Base-by-base conservation (phyloP, 2,329 filamentous ascomycete genomes). In the Oidium heveae region DNA sequence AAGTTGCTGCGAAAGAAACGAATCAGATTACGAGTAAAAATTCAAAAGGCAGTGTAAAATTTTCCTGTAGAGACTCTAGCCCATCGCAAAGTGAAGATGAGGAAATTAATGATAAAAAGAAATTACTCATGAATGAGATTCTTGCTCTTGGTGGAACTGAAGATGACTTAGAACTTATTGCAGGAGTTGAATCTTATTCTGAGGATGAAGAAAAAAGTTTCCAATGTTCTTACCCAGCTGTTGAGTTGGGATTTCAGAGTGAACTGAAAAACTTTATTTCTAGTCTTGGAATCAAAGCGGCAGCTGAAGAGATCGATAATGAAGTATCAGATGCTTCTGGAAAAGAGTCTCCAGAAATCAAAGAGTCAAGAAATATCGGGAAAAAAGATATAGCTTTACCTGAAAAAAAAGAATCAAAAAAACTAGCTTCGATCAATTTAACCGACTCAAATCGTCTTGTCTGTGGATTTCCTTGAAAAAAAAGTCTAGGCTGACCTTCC, bases 61-160 rank as follows among this genome's bases (percentile, higher is more conserved):
- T 13, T 33, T 16, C n/a, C 44, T 6, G 22, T 36, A 43, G 55
- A 56, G 20, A 37, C 60, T 16, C 57, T 6, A 53, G 56, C 52
- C 51, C 60, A 54, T 41, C 59, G 22, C 49, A 55, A 32, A 28
- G 53, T 13, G 12, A 28, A 10, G 6, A 3, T 47, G 20, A 53
- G 28, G 58, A 59, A 20, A 57, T 62, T 24, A 63, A 62, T 46
- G 13, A 8, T 16, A 24, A 33, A 12, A 43, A 41, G 2, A 67
- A 68, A 34, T 63, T 66, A 13, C 67, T 83, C 4, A 67, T 83
- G 8, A 72, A 76, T 55, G 80, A 83, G 61, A 83, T 83, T 57
- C 70, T 72, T 58, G 76, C 76, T 15, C 68, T 84, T 1, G 80
- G 79, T 3, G 80, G 80, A 15, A 77, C 80, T 54, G 76, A 82